Evolutionary conservation across 306 rosid species (phyloP).

Genomic region (Clitoria ternatea): DNA sequence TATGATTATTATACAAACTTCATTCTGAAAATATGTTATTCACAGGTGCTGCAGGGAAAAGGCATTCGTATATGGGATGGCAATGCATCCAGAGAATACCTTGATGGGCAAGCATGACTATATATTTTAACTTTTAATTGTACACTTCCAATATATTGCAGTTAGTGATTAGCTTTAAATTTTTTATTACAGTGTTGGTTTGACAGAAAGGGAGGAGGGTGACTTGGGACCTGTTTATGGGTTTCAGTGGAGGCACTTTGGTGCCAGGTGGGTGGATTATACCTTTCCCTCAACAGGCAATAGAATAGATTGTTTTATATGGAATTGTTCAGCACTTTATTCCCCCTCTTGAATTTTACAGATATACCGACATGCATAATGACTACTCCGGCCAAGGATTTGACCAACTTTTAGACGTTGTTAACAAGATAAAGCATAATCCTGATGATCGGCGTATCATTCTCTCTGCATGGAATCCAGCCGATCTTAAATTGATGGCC

Average conservation of each 20-base stretch:
- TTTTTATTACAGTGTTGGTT: constrained; percentile 61
- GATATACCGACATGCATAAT: constrained; percentile 86
- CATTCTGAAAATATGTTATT: constrained; percentile 18
- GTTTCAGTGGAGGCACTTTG: constrained; percentile 97
- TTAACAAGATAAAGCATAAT: constrained; percentile 72
- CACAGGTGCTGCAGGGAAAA: constrained; percentile 84
- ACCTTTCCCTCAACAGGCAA: background rate
- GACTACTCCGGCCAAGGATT: constrained; percentile 88
- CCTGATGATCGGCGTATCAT: constrained; percentile 85
- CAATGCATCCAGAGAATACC: constrained; percentile 93
- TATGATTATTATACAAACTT: constrained; percentile 1
- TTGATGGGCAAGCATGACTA: constrained; percentile 65
- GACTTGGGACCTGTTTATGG: constrained; percentile 99
- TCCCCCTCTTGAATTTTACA: constrained; percentile 26
- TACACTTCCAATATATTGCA: background rate
- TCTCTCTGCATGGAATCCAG: constrained; percentile 92
- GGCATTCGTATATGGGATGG: constrained; percentile 96
- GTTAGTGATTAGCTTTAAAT: constrained; percentile 22
- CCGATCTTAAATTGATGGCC: constrained; percentile 91
- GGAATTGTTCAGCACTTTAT: background rate
- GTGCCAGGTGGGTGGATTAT: constrained; percentile 67
- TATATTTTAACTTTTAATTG: background rate
- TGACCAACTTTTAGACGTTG: constrained; percentile 87
- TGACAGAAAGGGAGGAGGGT: constrained; percentile 86
- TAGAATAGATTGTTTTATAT: background rate